Base-by-base conservation (phyloP, 2,329 filamentous ascomycete genomes). In the Coniella lustricola region DNA sequence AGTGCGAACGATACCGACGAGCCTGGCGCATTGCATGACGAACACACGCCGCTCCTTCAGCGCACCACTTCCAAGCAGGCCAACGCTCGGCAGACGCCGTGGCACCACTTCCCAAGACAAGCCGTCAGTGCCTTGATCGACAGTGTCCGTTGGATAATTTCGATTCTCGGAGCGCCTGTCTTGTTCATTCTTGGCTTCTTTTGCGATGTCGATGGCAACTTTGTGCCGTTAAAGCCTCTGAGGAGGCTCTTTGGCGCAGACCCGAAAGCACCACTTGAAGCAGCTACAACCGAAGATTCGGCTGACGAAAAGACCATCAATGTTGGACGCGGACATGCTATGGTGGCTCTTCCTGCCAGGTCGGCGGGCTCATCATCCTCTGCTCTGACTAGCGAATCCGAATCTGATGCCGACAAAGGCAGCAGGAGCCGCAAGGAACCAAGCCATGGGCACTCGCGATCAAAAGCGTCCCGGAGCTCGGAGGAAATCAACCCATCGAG, bases 121-220 rank as follows among this genome's bases (percentile, higher is more conserved):
- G 75, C 96, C 51, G 82, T 82, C 36, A 77, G 79, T 50, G 81
- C 82, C 51, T 71, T 96, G 49, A 76, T 91, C 52, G 82, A 85
- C 57, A 86, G 87, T 5, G 74, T 95, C 57, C 82, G 83, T 56
- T 87, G 87, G 70, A 74, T 96, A 40, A 68, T 95, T 48, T 84
- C 85, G 43, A 87, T 87, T 13, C 69, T 97, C 52, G 79, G 85
- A 21, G 82, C 85, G 18, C 91, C 91, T 1, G 87, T 84, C 16
- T 78, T 90, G 43, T 96, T 91, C 67, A 68, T 95, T 48, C 80
- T 90, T 52, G 84, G 87, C 55, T 90, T 79, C 62, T 85, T 97
- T 59, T 91, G 87, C 68, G 84, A 94, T 60, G 82, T 89, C 39
- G 71, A 86, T 50, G 89, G 89, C 44, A 74, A 74, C 44, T 95